Evolutionary conservation across 768 basidiomycete species (phyloP).

Genomic region (Pholiota molesta): DNA sequence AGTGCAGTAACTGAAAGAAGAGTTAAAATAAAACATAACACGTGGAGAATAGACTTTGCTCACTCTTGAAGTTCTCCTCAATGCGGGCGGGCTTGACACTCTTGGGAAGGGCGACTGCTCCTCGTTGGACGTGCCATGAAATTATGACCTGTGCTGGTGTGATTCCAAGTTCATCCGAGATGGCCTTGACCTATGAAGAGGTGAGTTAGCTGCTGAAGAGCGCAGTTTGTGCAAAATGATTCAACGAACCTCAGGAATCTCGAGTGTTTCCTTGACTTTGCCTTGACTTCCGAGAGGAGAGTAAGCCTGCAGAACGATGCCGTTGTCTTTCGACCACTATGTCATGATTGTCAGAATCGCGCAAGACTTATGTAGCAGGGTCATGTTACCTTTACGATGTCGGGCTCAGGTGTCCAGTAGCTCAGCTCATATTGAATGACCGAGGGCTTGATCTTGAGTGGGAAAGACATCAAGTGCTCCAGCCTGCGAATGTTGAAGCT

Average conservation of each 20-base stretch:
- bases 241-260: conserved; percentile 50
- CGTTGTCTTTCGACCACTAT: conserved; percentile 70
- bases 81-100: conserved; percentile 74
- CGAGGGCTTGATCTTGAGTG: conserved; percentile 60
- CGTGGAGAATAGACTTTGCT: conserved; percentile 9
- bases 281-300: conserved; percentile 71
- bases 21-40: not conserved
- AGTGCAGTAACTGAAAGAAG: conserved; percentile 35
- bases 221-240: not conserved
- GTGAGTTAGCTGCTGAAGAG: not conserved
- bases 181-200: conserved; percentile 47
- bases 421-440: conserved; percentile 81
- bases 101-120: conserved; percentile 76
- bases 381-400: conserved; percentile 56
- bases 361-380: not conserved
- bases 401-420: conserved; percentile 78
- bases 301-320: conserved; percentile 74
- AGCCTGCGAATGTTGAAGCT: conserved; percentile 40
- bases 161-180: conserved; percentile 64
- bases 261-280: conserved; percentile 58
- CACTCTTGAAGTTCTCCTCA: conserved; percentile 67
- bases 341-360: not conserved
- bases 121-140: conserved; percentile 78
- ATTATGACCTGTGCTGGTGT: conserved; percentile 78
- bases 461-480: conserved; percentile 63